Conservation (phyloP, 2,329 filamentous ascomycete species). For the Diaporthe nobilis region DNA sequence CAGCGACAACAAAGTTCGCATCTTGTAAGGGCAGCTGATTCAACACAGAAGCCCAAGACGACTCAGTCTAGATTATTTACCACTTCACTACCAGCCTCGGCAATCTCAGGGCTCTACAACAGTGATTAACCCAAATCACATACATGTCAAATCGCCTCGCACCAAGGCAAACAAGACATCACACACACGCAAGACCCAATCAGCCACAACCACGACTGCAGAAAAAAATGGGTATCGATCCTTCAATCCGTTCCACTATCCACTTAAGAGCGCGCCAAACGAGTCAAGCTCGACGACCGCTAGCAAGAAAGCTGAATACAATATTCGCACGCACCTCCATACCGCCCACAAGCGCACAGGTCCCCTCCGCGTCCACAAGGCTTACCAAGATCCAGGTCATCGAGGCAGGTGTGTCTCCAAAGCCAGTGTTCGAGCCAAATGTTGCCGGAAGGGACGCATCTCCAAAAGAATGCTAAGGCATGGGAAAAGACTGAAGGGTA, state of each 20-base stretch:
- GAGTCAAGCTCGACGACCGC: constrained; percentile 13
- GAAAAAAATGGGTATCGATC: constrained; percentile 28
- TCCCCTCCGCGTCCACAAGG: background rate
- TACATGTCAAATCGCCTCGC: background rate
- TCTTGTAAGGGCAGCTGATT: background rate
- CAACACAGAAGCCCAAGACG: background rate
- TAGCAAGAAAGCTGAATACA: constrained; percentile 22
- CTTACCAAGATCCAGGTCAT: background rate
- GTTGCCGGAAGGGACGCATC: constrained; percentile 6
- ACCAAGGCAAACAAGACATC: background rate
- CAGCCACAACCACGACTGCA: background rate
- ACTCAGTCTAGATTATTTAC: too few relatives aligned
- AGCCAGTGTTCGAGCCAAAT: constrained; percentile 14
- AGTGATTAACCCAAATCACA: background rate
- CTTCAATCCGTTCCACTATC: constrained; percentile 28
- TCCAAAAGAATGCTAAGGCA: constrained; percentile 17
- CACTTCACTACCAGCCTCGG: background rate
- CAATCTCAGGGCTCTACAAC: background rate
- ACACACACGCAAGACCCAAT: background rate
- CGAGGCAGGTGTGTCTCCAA: constrained; percentile 1
- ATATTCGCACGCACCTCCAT: constrained; percentile 3
- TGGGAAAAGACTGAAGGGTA: constrained; percentile 35
- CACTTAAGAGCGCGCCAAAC: constrained; percentile 14
- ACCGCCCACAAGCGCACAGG: background rate
- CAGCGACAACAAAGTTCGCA: background rate